phyloP scores from a whole-genome alignment of 225 moss, liverwort and hornwort genomes.

The Polytrichum commune region DNA sequence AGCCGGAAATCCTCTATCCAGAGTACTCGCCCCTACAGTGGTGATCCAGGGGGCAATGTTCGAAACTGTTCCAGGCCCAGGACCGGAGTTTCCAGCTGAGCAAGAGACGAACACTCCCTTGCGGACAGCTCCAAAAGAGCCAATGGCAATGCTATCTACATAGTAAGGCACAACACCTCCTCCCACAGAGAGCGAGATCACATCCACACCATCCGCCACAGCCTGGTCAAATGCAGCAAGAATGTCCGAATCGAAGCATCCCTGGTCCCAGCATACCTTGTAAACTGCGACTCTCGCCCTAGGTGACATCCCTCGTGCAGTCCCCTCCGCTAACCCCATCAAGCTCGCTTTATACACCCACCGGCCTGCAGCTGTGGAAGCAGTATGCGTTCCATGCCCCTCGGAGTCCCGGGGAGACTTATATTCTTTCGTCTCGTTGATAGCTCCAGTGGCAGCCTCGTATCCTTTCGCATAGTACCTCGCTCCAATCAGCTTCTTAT shows the following conservation, averaged over 20 bases:
- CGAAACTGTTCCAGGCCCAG: conserved; percentile 42
- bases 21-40: conserved; percentile 62
- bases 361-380: conserved; percentile 58
- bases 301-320: conserved; percentile 45
- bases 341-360: conserved; percentile 25
- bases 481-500: conserved; percentile 73
- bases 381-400: conserved; percentile 65
- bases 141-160: conserved; percentile 65
- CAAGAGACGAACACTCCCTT: conserved; percentile 53
- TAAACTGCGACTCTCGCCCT: conserved; percentile 50
- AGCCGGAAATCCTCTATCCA: conserved; percentile 70
- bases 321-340: conserved; percentile 38
- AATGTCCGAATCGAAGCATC: conserved; percentile 60
- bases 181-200: conserved; percentile 73
- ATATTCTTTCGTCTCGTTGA: conserved; percentile 64
- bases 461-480: conserved; percentile 57
- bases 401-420: conserved; percentile 49
- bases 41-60: conserved; percentile 82
- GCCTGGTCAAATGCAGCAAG: conserved; percentile 67
- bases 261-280: conserved; percentile 54
- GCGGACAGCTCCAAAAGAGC: conserved; percentile 57
- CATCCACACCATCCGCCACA: conserved; percentile 64
- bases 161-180: conserved; percentile 30
- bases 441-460: conserved; percentile 51
- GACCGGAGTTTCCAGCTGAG: conserved; percentile 76